Percentiles rank a stretch among this genome's conserved stretches.
These are phyloP conservation scores for Saccharomycopsis amapae DNA, from an alignment of 805 yeast genomes.

Conservation along the genomic window DNA sequence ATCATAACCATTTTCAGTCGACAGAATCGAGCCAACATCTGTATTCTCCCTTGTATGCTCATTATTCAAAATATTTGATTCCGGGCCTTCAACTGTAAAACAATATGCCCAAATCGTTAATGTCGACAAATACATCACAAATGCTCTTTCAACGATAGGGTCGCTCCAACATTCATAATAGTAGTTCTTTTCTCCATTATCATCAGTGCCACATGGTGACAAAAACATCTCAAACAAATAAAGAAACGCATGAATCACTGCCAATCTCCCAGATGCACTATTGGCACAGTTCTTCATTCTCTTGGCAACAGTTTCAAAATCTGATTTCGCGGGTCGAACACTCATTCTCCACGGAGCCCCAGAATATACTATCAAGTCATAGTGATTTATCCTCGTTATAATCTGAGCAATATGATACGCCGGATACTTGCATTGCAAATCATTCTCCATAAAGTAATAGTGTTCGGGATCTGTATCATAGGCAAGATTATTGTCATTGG, in stretches of 20 bases:
- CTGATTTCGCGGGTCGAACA: slow-evolving; percentile 47
- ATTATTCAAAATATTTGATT: slow-evolving; percentile 25
- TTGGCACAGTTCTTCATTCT: slow-evolving; percentile 49
- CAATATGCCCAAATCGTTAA: slow-evolving; percentile 48
- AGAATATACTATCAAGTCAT: slow-evolving; percentile 70
- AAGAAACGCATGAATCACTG: slow-evolving; percentile 55
- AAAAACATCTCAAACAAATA: slow-evolving; percentile 56
- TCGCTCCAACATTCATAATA: slow-evolving; percentile 16
- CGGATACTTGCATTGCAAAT: slow-evolving; percentile 53
- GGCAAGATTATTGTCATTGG: too few relatives aligned
- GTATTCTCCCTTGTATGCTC: slow-evolving; percentile 9
- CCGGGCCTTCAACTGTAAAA: slow-evolving; percentile 42
- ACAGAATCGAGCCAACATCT: slow-evolving; percentile 23
- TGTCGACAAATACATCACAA: slow-evolving; percentile 36
- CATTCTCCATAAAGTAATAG: slow-evolving; percentile 23
- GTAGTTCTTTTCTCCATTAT: slow-evolving; percentile 14
- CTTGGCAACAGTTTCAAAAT: slow-evolving; percentile 41
- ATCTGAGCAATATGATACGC: slow-evolving; percentile 70
- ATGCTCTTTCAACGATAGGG: slow-evolving; percentile 29
- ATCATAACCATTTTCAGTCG: slow-evolving; percentile 42
- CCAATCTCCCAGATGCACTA: slow-evolving; percentile 41
- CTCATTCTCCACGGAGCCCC: slow-evolving; percentile 82
- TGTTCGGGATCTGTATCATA: slow-evolving; percentile 24
- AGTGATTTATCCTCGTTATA: slow-evolving; percentile 62
- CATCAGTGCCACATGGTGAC: slow-evolving; percentile 38